phyloP scores from a whole-genome alignment of 2,329 filamentous ascomycete species.

The Neopestalotiopsis clavispora region DNA sequence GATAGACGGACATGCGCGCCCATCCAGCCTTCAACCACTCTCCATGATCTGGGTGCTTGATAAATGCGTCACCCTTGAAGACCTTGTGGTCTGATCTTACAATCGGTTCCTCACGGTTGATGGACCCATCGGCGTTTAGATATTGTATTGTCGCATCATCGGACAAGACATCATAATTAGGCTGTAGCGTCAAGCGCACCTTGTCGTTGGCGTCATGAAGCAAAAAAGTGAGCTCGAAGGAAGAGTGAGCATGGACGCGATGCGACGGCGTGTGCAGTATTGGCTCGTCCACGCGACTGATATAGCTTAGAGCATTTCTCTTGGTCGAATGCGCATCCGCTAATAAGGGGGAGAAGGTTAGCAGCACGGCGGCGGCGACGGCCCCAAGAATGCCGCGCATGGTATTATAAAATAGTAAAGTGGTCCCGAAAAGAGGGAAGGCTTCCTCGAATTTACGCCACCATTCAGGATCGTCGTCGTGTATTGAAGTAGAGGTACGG shows the following conservation, averaged over 20 bases:
- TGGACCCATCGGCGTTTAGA: slow-evolving; percentile 71
- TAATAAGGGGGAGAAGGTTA: slow-evolving; percentile 33
- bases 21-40: slow-evolving; percentile 85
- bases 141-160: slow-evolving; percentile 77
- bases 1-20: slow-evolving; percentile 79
- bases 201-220: slow-evolving; percentile 70
- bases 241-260: slow-evolving; percentile 78
- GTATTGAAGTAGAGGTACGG: background rate
- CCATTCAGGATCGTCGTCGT: slow-evolving; percentile 26
- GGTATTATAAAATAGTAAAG: slow-evolving; percentile 22
- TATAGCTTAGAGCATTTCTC: slow-evolving; percentile 76
- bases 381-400: slow-evolving; percentile 36
- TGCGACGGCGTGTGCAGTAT: slow-evolving; percentile 79
- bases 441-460: slow-evolving; percentile 25
- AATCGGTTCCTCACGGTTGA: slow-evolving; percentile 71
- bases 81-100: slow-evolving; percentile 78
- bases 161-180: slow-evolving; percentile 88
- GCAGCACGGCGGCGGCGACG: slow-evolving; percentile 33
- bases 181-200: slow-evolving; percentile 81
- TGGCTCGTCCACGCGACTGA: slow-evolving; percentile 75
- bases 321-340: slow-evolving; percentile 69
- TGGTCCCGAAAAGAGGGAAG: slow-evolving; percentile 29
- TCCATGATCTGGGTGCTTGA: slow-evolving; percentile 61
- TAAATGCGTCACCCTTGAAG: slow-evolving; percentile 80
- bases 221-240: slow-evolving; percentile 84